Evolutionary conservation across 1,284 basidiomycete species (phyloP), one percentile per base, ranked within the genome.

Genomic region (Flammula alnicola): DNA sequence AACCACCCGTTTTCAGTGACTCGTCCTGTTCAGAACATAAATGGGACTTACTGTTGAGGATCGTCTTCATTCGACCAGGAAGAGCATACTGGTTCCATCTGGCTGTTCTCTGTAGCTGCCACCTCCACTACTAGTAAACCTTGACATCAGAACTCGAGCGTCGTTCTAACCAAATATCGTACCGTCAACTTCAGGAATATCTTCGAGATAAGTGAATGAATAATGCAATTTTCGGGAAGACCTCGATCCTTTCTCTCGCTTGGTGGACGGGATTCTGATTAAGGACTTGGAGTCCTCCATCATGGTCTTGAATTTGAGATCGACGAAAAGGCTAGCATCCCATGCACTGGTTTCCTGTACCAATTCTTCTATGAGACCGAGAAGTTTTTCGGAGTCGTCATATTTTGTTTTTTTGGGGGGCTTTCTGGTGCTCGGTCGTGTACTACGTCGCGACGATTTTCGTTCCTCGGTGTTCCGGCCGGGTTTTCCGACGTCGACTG

Each of bases 291-390:
- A 69, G 33, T 61, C 58, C 26, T 70, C 58, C 10, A 79, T 69
- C 62, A 79, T 66, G 2, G 63, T 59, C 54, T 68, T 75, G 64
- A 79, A 79, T 25, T 71, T 72, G 32, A 72, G 60, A 51, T 76
- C 71, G 61, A 77, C 66, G 54, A 75, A 75, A 26, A 78, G 57
- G 49, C 68, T 72, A 7, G 68, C 61, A 49, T 79, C 77, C 77
- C 77, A 79, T 32, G 70, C 70, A 42, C 66, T 75, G 10, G 76
- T 74, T 55, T 77, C 76, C 36, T 76, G 71, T 3, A 74, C 72
- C 25, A 79, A 65, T 54, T 78, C 75, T 14, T 69, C 67, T 26
- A 79, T 74, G 11, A 79, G 67, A 6, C 63, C 68, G 16, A 75
- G 59, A 25, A 77, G 56, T 25, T 65, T 59, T 37, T 68, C 64